These are phyloP conservation scores for Apiotrichum sp. DNA, from an alignment of 1,284 basidiomycete species.

Conservation along the genomic window DNA sequence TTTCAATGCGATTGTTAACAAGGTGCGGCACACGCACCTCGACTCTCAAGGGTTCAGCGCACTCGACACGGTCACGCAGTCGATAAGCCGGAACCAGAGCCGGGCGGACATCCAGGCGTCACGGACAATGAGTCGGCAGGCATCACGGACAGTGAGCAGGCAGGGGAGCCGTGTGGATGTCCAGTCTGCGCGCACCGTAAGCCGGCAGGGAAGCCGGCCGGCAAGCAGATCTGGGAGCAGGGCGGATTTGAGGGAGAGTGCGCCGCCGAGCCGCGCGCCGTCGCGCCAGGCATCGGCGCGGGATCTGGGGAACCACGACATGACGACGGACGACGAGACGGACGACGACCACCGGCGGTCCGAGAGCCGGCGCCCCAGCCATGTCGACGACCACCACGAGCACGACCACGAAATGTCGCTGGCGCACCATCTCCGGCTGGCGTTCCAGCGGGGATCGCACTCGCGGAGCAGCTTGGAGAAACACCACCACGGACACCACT, in stretches of 20 bases:
- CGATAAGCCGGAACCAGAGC: neutral
- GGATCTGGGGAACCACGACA: neutral
- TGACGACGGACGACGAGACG: neutral
- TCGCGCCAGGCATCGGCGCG: conserved; percentile 26
- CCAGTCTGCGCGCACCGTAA: neutral
- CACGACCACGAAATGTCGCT: conserved; percentile 1
- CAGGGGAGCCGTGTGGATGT: too few relatives aligned
- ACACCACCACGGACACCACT: too few relatives aligned
- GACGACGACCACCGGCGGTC: neutral
- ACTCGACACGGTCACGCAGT: neutral
- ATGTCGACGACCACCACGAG: neutral
- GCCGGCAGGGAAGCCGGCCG: neutral
- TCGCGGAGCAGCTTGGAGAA: neutral
- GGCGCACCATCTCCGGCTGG: conserved; percentile 2
- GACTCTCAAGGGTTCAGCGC: conserved; percentile 37
- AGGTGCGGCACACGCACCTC: conserved; percentile 38
- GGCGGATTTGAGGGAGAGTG: neutral
- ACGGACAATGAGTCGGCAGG: neutral
- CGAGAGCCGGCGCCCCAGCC: neutral
- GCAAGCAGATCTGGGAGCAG: too few relatives aligned
- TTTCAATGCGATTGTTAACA: conserved; percentile 43
- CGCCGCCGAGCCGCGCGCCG: conserved; percentile 12
- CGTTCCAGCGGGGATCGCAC: neutral
- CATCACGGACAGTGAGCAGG: too few relatives aligned
- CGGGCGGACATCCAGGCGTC: neutral